Evolutionary conservation across 148 eudicot genomes (phyloP).

Genomic region (Arctostaphylos glauca): DNA sequence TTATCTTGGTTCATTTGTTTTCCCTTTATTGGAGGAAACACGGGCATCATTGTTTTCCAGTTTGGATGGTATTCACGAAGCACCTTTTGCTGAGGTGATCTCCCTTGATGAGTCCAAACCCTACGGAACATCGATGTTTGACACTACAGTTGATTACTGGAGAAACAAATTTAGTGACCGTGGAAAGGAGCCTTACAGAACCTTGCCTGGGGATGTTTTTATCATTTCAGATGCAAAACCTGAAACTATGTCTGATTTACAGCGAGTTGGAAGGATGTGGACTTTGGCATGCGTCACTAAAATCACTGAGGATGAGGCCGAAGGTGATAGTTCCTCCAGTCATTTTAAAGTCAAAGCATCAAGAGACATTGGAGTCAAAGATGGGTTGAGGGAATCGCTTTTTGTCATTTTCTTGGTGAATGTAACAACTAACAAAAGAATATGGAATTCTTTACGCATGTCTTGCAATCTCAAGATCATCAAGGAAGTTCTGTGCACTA

Average conservation of each 20-base stretch:
- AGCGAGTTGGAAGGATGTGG: slow-evolving; percentile 40
- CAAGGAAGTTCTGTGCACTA: slow-evolving; percentile 28
- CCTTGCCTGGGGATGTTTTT: slow-evolving; percentile 68
- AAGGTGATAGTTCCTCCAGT: slow-evolving; percentile 25
- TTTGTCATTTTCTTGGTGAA: slow-evolving; percentile 55
- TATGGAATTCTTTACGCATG: slow-evolving; percentile 57
- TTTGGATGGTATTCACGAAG: slow-evolving; percentile 44
- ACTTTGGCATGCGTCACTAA: slow-evolving; percentile 38
- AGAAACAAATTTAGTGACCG: slow-evolving; percentile 45
- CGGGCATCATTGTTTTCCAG: slow-evolving; percentile 51
- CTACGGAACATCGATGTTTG: slow-evolving; percentile 14
- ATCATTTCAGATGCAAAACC: slow-evolving; percentile 47
- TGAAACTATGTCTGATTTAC: slow-evolving; percentile 39
- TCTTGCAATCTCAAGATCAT: slow-evolving; percentile 35
- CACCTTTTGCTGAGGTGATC: slow-evolving; percentile 61
- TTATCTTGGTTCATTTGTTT: slow-evolving; percentile 47
- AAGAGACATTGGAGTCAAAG: slow-evolving; percentile 24
- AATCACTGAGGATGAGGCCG: slow-evolving; percentile 30
- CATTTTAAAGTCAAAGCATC: slow-evolving; percentile 37
- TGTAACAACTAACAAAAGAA: slow-evolving; percentile 44
- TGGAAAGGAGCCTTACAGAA: slow-evolving; percentile 54
- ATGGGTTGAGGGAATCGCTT: slow-evolving; percentile 25
- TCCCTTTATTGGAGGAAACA: slow-evolving; percentile 70
- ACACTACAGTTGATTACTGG: slow-evolving; percentile 53
- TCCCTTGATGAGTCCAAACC: slow-evolving; percentile 19